phyloP scores from a whole-genome alignment of 1,139 yeast species.

The Suzukiozyma palmioleophila region DNA sequence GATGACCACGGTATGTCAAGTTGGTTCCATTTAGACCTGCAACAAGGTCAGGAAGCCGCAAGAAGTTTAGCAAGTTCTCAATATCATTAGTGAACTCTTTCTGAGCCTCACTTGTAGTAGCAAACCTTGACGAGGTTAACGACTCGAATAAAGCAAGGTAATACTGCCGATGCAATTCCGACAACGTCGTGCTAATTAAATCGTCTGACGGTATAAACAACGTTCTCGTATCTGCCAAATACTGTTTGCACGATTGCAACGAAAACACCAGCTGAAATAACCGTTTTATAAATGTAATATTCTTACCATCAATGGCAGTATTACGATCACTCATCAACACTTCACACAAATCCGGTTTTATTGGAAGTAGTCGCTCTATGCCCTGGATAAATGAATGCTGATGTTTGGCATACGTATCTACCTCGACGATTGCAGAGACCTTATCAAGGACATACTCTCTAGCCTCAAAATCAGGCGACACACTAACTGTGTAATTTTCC shows the following conservation, averaged over 20 bases:
- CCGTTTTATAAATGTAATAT: slow-evolving; percentile 23
- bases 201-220: slow-evolving; percentile 35
- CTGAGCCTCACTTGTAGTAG: slow-evolving; percentile 29
- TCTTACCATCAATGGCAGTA: slow-evolving; percentile 15
- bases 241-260: slow-evolving; percentile 26
- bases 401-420: slow-evolving; percentile 61
- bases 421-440: slow-evolving; percentile 51
- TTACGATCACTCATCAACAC: slow-evolving; percentile 20
- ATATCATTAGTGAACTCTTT: slow-evolving; percentile 30
- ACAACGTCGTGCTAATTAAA: slow-evolving; percentile 21
- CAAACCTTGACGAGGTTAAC: slow-evolving; percentile 14
- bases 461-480: slow-evolving; percentile 26
- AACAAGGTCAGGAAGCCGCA: slow-evolving; percentile 25
- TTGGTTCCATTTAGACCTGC: slow-evolving; percentile 32
- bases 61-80: slow-evolving; percentile 19
- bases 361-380: slow-evolving; percentile 47
- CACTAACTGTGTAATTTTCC: slow-evolving; percentile 20
- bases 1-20: slow-evolving; percentile 4
- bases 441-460: slow-evolving; percentile 44
- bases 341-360: slow-evolving; percentile 42
- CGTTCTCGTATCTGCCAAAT: slow-evolving; percentile 25
- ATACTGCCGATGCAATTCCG: slow-evolving; percentile 24
- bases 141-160: slow-evolving; percentile 27
- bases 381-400: slow-evolving; percentile 76
- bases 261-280: slow-evolving; percentile 32